phyloP scores from a whole-genome alignment of 2,329 filamentous ascomycete genomes.

The Berkeleyomyces rouxiae region DNA sequence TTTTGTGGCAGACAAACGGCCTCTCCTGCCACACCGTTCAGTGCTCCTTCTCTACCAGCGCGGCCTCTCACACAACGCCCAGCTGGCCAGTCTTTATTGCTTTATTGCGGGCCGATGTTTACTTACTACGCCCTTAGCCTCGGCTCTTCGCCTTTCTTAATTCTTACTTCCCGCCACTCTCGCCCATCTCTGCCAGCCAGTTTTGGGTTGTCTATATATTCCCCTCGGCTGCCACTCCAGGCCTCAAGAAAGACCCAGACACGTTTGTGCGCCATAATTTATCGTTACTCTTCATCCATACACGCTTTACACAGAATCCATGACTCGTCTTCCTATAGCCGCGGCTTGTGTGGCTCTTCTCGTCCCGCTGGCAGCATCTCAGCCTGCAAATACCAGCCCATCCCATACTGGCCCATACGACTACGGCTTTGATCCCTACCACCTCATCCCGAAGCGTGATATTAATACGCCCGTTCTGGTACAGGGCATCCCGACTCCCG shows the following conservation, averaged over 20 bases:
- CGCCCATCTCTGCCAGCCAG: not conserved
- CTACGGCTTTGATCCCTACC: conserved; percentile 11
- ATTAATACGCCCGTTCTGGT: conserved; percentile 4
- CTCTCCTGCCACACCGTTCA: not conserved
- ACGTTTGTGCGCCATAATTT: not conserved
- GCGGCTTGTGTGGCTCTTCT: conserved; percentile 1
- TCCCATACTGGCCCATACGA: conserved; percentile 10
- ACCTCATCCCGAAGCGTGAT: conserved; percentile 1
- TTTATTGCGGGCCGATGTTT: not conserved
- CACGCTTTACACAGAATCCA: not conserved
- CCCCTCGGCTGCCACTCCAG: not conserved
- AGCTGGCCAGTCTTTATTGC: not conserved
- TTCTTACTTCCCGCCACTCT: not conserved
- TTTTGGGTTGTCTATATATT: conserved; percentile 3
- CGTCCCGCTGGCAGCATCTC: conserved; percentile 1
- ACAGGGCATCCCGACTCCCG: conserved; percentile 15
- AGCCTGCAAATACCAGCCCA: conserved; percentile 10
- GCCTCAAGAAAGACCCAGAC: not conserved
- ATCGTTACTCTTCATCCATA: not conserved
- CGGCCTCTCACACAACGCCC: not conserved
- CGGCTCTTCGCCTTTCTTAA: not conserved
- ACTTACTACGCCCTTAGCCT: not conserved
- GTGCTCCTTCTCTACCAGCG: not conserved
- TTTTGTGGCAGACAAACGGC: not conserved
- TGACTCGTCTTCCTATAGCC: conserved; percentile 9